phyloP scores from a whole-genome alignment of 2,329 filamentous ascomycete genomes.

The Curvularia sp. region DNA sequence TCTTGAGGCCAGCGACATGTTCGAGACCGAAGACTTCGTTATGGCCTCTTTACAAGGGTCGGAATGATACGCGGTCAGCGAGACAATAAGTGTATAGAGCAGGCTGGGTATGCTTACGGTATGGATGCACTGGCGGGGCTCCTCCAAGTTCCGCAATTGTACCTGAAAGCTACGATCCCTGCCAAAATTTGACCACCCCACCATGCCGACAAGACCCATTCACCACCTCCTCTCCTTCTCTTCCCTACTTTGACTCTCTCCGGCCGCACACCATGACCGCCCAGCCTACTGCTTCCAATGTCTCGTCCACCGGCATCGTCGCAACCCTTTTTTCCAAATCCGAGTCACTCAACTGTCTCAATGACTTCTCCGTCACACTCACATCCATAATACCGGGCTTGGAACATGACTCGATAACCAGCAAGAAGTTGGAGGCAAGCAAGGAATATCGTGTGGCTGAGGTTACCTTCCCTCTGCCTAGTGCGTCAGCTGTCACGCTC shows the following conservation, averaged over 20 bases:
- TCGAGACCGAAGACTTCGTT: neutral
- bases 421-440: constrained; percentile 64
- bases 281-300: constrained; percentile 27
- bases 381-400: constrained; percentile 58
- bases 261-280: constrained; percentile 21
- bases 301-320: constrained; percentile 37
- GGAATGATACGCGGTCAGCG: neutral
- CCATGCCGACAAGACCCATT: neutral
- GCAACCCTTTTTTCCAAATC: constrained; percentile 51
- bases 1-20: neutral
- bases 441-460: constrained; percentile 70
- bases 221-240: neutral
- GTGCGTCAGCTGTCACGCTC: constrained; percentile 59
- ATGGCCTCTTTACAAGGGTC: neutral
- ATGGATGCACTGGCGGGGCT: neutral
- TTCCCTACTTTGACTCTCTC: neutral
- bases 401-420: constrained; percentile 56
- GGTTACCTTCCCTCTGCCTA: constrained; percentile 66
- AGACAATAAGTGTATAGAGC: neutral
- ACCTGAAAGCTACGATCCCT: constrained; percentile 7
- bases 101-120: neutral
- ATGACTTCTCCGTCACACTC: constrained; percentile 62
- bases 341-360: constrained; percentile 54
- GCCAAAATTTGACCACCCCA: constrained; percentile 7
- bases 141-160: neutral